Base-by-base conservation (phyloP, 768 basidiomycete genomes). In the Trametes meyenii region DNA sequence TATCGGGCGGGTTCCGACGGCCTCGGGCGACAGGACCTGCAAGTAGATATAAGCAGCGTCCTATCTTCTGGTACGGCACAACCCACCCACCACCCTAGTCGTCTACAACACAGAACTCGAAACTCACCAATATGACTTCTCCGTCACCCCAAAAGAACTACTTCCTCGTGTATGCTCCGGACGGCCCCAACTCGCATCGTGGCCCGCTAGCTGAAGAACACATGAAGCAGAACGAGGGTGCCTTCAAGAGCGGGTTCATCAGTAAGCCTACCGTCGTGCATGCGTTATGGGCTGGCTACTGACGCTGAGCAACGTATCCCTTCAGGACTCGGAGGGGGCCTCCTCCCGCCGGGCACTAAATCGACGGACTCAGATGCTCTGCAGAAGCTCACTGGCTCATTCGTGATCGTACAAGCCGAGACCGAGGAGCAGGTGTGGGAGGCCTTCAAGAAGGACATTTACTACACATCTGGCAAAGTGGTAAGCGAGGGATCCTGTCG, bases 401-500 rank as follows among this genome's bases (percentile, higher is more conserved):
- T 21, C 21, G 35, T 61, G 23, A 6, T 61, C 38, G 53, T 55
- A 1, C 44, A 40, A 7, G 60, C 46, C 39, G 53, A 50, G 7
- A 55, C 33, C 36, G 16, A 7, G 12, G 60, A 55, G 14, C 14
- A 46, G 5, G 53, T 61, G 3, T 61, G 52, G 60, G 60, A 50
- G 38, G 12, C 6, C 3, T n/a, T 61, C 38, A 52, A 52, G 21
- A 55, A 55, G 19, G 60, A 61, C 36, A 12, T 33, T 17, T 61
- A 29, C 53, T 61, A 61, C 46, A 50, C 60, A n/a, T 61, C 60
- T n/a, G 60, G 60, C 13, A 53, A 61, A 38, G 61, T 62, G 43
- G 61, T 62, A 38, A 39, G 61, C 50, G 13, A 16, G 1, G 19
- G 11, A 13, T 14, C 16, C 12, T 2, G 17, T 4, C 2, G 13